Conservation (phyloP, 176 grass and related monocot genomes). For the Thinopyrum elongatum region DNA sequence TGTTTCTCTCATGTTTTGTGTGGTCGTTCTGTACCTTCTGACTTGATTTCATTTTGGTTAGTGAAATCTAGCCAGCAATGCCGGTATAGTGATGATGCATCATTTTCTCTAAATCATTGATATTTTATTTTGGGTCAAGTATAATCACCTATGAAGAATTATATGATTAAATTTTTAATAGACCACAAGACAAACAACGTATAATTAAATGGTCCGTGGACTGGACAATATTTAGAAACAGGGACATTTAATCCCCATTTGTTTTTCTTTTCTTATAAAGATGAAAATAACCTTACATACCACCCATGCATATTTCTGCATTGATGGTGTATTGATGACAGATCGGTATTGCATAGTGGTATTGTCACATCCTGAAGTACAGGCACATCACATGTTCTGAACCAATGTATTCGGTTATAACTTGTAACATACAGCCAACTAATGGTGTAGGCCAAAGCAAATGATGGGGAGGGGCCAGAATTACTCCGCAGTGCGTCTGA, state of each 20-base stretch:
- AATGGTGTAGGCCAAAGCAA: slow-evolving; percentile 81
- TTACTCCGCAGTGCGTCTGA: slow-evolving; percentile 77
- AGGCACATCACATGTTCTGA: slow-evolving; percentile 2
- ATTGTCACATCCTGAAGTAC: background rate
- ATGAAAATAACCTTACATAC: background rate
- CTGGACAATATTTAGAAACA: slow-evolving; percentile 1
- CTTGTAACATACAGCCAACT: slow-evolving; percentile 11
- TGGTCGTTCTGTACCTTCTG: background rate
- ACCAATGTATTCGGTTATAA: background rate
- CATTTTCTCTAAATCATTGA: background rate
- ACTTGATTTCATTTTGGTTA: background rate
- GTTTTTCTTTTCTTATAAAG: background rate
- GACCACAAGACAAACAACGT: background rate
- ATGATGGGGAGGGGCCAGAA: slow-evolving; percentile 93
- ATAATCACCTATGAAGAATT: background rate
- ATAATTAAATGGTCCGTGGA: background rate
- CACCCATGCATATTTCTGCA: background rate
- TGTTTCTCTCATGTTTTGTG: background rate
- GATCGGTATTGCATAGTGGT: background rate
- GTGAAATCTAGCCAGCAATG: background rate
- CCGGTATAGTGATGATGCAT: background rate
- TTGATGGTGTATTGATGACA: background rate
- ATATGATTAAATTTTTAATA: background rate
- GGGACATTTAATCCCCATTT: background rate
- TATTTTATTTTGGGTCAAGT: background rate